These are phyloP conservation scores for Diplosphaera chodatii DNA, from an alignment of 139 green algal species.

Conservation along the genomic window DNA sequence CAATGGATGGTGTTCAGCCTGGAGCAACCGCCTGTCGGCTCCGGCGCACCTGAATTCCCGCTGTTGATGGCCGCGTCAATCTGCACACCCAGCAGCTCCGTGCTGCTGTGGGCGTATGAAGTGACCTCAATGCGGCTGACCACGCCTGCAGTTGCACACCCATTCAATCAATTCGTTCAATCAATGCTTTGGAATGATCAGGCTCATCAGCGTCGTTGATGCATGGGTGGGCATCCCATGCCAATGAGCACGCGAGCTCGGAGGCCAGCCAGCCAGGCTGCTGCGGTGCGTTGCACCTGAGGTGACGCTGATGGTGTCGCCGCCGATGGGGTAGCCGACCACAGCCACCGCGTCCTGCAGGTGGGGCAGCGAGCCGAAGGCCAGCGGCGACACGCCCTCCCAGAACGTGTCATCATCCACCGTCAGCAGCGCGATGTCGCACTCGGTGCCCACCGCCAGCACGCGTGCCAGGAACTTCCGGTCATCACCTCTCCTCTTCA, in stretches of 20 bases:
- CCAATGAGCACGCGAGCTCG: no score
- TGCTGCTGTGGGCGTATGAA: conserved; percentile 63
- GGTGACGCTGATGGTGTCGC: conserved; percentile 79
- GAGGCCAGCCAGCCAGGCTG: no score
- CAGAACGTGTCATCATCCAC: conserved; percentile 79
- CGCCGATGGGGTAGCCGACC: conserved; percentile 56
- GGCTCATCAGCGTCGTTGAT: no score
- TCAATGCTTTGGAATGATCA: no score
- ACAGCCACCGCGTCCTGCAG: conserved; percentile 64
- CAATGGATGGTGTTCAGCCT: no score
- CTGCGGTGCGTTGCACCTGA: neutral
- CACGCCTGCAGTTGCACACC: conserved; percentile 56
- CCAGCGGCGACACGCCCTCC: conserved; percentile 47
- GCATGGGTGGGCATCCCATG: no score
- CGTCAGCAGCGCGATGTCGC: conserved; percentile 79
- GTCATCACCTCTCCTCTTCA: conserved; percentile 69
- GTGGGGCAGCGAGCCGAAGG: conserved; percentile 56
- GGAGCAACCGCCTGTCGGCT: no score
- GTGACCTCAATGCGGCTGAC: conserved; percentile 79
- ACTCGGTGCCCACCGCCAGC: conserved; percentile 77
- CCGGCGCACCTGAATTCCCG: conserved; percentile 67
- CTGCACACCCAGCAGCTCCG: conserved; percentile 80
- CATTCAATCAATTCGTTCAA: no score
- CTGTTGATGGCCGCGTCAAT: conserved; percentile 78
- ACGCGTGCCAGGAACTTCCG: conserved; percentile 75